Conservation (phyloP, 192 early-diverging fungal genomes). For the Cladochytrium replicatum region DNA sequence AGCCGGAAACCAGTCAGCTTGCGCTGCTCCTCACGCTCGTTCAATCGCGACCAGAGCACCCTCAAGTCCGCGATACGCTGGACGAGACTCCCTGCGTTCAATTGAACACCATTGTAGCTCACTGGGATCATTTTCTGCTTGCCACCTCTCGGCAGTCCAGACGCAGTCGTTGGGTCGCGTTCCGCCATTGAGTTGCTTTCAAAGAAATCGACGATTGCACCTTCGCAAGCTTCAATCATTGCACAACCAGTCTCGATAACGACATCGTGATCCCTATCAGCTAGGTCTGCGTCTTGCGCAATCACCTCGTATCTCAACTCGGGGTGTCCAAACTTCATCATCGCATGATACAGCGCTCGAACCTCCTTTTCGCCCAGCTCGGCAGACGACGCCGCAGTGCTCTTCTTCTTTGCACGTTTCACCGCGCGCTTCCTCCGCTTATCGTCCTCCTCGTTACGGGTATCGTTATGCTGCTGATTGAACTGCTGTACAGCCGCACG, state of each 20-base stretch:
- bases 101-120: constrained; percentile 67
- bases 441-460: constrained; percentile 7
- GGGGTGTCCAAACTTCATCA: constrained; percentile 77
- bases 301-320: constrained; percentile 74
- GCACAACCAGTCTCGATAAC: constrained; percentile 32
- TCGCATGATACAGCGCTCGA: constrained; percentile 64
- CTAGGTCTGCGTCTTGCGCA: constrained; percentile 69
- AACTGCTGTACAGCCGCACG: constrained; percentile 49
- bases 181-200: constrained; percentile 21
- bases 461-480: constrained; percentile 21
- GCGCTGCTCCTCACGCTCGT: constrained; percentile 17
- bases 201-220: constrained; percentile 34
- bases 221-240: constrained; percentile 43
- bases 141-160: constrained; percentile 19
- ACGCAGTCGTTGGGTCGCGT: constrained; percentile 17
- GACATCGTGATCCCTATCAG: constrained; percentile 33
- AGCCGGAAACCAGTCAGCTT: constrained; percentile 71
- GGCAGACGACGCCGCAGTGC: constrained; percentile 13
- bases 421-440: constrained; percentile 13
- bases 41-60: constrained; percentile 52
- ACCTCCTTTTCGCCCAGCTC: constrained; percentile 69
- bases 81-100: constrained; percentile 77
- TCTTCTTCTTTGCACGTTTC: constrained; percentile 11
- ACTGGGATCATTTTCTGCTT: constrained; percentile 67
- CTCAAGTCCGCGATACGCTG: constrained; percentile 66